These are phyloP conservation scores for Alternaria sp. DNA, from an alignment of 2,329 filamentous ascomycete genomes.

Conservation along the genomic window DNA sequence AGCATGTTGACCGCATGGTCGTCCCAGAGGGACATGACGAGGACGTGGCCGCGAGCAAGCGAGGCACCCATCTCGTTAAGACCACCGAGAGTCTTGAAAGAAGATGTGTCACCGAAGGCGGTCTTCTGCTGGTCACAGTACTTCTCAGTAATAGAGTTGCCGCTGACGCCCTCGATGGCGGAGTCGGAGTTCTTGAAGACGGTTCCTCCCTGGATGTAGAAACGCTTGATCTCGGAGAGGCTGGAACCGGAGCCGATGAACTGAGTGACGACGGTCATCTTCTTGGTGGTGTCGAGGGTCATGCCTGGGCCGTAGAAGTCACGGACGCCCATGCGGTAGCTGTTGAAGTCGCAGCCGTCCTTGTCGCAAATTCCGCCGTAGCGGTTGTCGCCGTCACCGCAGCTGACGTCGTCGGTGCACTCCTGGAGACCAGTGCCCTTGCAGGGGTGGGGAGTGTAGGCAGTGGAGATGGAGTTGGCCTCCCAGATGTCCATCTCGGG, in stretches of 20 bases:
- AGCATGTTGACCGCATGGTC: slow-evolving; percentile 75
- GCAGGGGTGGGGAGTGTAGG: slow-evolving; percentile 73
- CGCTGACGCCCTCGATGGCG: slow-evolving; percentile 56
- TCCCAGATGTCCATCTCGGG: slow-evolving; percentile 77
- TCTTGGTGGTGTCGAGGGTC: slow-evolving; percentile 55
- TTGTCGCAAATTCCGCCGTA: slow-evolving; percentile 72
- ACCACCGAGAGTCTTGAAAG: slow-evolving; percentile 66
- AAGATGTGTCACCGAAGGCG: slow-evolving; percentile 63
- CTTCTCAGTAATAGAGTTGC: slow-evolving; percentile 64
- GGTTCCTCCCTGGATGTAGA: slow-evolving; percentile 61
- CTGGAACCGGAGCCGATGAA: slow-evolving; percentile 56
- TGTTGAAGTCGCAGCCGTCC: slow-evolving; percentile 71
- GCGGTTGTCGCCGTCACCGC: slow-evolving; percentile 58
- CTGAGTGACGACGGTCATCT: slow-evolving; percentile 62
- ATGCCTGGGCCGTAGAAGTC: slow-evolving; percentile 69
- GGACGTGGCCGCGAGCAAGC: slow-evolving; percentile 67
- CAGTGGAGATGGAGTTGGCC: slow-evolving; percentile 71
- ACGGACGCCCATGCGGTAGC: slow-evolving; percentile 70
- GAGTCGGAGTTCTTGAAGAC: slow-evolving; percentile 58
- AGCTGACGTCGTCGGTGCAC: slow-evolving; percentile 59
- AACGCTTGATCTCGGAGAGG: slow-evolving; percentile 58
- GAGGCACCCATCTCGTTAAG: slow-evolving; percentile 64
- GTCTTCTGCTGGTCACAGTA: slow-evolving; percentile 67
- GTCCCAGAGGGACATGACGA: slow-evolving; percentile 71
- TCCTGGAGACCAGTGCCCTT: slow-evolving; percentile 58